These are phyloP conservation scores for Ceratobasidium sp. DNA, from an alignment of 1,284 basidiomycete genomes.

Conservation along the genomic window DNA sequence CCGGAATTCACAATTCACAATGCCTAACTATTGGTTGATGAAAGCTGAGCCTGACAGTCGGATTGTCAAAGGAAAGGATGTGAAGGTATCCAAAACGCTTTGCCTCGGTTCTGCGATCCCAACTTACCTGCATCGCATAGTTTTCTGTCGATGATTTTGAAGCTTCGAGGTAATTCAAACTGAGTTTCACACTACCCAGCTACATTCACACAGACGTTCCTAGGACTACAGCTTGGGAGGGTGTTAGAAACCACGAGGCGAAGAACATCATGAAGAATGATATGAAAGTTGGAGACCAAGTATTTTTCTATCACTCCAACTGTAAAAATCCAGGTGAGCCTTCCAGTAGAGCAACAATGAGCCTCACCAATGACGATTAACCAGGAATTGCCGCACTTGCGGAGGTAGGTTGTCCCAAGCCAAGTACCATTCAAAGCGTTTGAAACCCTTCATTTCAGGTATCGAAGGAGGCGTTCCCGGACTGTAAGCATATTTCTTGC, in stretches of 20 bases:
- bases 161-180: slow-evolving; percentile 51
- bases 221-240: slow-evolving; percentile 86
- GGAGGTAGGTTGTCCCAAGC: slow-evolving; percentile 56
- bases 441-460: slow-evolving; percentile 56
- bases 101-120: not conserved
- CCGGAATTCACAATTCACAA: not conserved
- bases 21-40: slow-evolving; percentile 70
- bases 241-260: slow-evolving; percentile 90
- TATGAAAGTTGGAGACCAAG: slow-evolving; percentile 87
- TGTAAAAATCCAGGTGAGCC: slow-evolving; percentile 81
- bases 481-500: slow-evolving; percentile 64
- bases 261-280: slow-evolving; percentile 80
- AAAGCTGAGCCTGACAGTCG: slow-evolving; percentile 91
- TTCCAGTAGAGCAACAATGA: not conserved
- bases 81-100: slow-evolving; percentile 66
- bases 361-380: slow-evolving; percentile 7
- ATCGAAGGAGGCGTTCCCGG: slow-evolving; percentile 84
- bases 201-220: not conserved
- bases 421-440: not conserved
- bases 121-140: slow-evolving; percentile 54
- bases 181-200: not conserved
- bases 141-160: slow-evolving; percentile 93
- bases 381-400: slow-evolving; percentile 85
- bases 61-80: slow-evolving; percentile 87
- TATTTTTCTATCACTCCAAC: slow-evolving; percentile 74